phyloP scores from a whole-genome alignment of 768 basidiomycete species.

The Tricholoma sp. region DNA sequence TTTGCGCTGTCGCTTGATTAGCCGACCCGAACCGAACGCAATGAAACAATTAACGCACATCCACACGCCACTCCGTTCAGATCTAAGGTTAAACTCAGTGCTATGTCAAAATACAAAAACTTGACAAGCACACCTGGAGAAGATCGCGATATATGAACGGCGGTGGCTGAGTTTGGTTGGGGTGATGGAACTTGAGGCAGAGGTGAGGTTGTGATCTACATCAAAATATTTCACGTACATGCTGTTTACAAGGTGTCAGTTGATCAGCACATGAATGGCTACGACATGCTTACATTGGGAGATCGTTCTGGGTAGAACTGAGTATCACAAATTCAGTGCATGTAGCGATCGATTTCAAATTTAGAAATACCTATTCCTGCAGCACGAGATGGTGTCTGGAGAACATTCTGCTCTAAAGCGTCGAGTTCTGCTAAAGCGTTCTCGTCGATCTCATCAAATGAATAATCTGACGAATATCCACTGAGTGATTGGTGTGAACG shows the following conservation, averaged over 20 bases:
- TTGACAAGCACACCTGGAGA: slow-evolving; percentile 4
- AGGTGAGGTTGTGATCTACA: slow-evolving; percentile 8
- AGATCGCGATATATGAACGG: background rate
- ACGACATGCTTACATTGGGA: slow-evolving; percentile 2
- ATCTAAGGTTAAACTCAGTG: slow-evolving; percentile 1
- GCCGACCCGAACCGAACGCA: background rate
- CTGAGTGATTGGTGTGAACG: slow-evolving; percentile 10
- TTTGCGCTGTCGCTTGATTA: background rate
- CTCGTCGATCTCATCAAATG: slow-evolving; percentile 28
- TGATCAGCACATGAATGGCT: background rate
- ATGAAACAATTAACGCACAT: slow-evolving; percentile 1
- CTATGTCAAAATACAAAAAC: background rate
- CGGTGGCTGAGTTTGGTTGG: slow-evolving; percentile 1
- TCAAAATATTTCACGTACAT: slow-evolving; percentile 2
- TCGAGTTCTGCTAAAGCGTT: slow-evolving; percentile 40
- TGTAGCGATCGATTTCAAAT: background rate
- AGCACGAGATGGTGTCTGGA: slow-evolving; percentile 5
- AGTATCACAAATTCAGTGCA: background rate
- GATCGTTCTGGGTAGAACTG: background rate
- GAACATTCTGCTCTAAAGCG: slow-evolving; percentile 35
- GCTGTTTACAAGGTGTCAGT: background rate
- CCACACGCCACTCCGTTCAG: slow-evolving; percentile 1
- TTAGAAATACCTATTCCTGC: slow-evolving; percentile 4
- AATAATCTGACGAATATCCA: slow-evolving; percentile 16
- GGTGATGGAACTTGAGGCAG: slow-evolving; percentile 8